Base-by-base conservation (phyloP, 257 asterid genomes). In the Solanum lycopersicoides region DNA sequence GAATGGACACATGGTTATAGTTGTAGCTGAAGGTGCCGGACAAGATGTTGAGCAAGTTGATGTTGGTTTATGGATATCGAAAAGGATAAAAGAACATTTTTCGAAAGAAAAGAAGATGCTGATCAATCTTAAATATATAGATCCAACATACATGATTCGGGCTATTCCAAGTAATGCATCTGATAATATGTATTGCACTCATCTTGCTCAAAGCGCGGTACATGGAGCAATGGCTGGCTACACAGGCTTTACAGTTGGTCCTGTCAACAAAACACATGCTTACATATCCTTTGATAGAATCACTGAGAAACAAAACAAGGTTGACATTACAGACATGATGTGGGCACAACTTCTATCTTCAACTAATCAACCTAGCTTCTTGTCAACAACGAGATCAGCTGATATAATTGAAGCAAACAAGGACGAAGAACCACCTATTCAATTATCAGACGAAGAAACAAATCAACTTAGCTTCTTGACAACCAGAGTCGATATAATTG, bases 211-310 rank as follows among this genome's bases (percentile, higher is more conserved):
- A 92, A 94, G 94, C 87, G 93, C 93, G n/a, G 95, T 94, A 88
- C 95, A 94, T 90, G 97, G 97, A 89, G 97, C 97, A 45, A 94
- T 94, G 97, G 89, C 97, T 11, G 97, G 97, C 41, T 92, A 89
- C 87, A 92, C 97, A 6, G 95, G 95, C 88, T 93, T 89, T 91
- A 92, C 93, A 10, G 50, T 90, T 28, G 97, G 95, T 50, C 94
- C 92, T 73, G 95, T 94, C 42, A 91, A 93, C 86, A 94, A 95
- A 72, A 91, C 92, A 20, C 93, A 92, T 45, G 89, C 95, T 23
- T 94, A 91, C n/a, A 94, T 94, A 87, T n/a, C 97, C 97, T 53
- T 94, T 91, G 88, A 89, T 89, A 93, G 97, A n/a, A 92, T 94
- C 30, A 93, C 87, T 42, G 97, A 93, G 90, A 71, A 56, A 56